Base-by-base conservation (phyloP, 345 rosid genomes). In the Acer yangbiense region DNA sequence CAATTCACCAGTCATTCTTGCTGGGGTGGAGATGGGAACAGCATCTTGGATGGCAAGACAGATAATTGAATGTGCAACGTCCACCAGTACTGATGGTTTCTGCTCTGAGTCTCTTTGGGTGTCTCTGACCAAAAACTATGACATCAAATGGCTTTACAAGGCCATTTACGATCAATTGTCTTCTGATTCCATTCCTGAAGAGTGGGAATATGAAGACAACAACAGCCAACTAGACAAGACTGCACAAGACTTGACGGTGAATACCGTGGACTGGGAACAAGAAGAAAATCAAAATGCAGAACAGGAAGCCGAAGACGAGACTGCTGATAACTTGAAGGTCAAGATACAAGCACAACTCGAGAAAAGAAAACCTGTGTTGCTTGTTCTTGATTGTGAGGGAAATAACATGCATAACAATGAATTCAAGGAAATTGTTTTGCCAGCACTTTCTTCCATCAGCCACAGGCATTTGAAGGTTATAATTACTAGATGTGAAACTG, bases 11-110 rank as follows among this genome's bases (percentile, higher is more conserved):
- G 41, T 87, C 43, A 29, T 80, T 60, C 65, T 88, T 23, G 52
- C n/a, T 12, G 89, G 91, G 52, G 18, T 91, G 57, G 25, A 69
- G 16, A 69, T 78, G 57, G 88, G 93, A 63, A 79, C 76, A 0
- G 93, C 91, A 82, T 88, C 91, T 3, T 75, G 90, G 89, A 46
- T 85, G 71, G 88, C 91, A 20, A 78, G 73, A 58, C 32, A 32
- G 44, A 65, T 83, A 27, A 65, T 29, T 27, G 14, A 88, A 2
- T 0, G 1, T 23, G 89, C 61, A 9, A 29, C 32, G 32, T 2
- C 32, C 32, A 6, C 20, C 20, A 1, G 3, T 0, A 3, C 3
- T 29, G 32, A 6, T 0, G 18, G 55, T 8, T 1, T 0, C 0
- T 88, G 82, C 61, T 79, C 68, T 27, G 76, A 44, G 68, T 77